Evolutionary conservation across 148 eudicot species (phyloP).

Genomic region (Spergularia marina): DNA sequence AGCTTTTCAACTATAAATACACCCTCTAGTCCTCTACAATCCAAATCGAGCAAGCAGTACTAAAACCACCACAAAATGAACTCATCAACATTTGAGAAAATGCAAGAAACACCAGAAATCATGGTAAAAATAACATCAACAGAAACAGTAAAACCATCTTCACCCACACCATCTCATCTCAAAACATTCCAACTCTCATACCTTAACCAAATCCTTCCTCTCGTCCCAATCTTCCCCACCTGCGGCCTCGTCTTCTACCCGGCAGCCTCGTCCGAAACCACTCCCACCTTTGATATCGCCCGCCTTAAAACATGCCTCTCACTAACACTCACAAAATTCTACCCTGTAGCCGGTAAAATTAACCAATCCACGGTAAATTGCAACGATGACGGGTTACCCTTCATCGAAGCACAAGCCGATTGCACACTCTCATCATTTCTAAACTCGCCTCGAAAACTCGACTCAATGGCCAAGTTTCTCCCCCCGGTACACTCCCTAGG

Average conservation of each 20-base stretch:
- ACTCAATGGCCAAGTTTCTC: neutral
- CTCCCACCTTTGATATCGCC: neutral
- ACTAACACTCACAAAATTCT: constrained; percentile 7
- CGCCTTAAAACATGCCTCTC: constrained; percentile 8
- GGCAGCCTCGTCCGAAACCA: neutral
- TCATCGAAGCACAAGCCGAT: neutral
- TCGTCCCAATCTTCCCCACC: constrained; percentile 6
- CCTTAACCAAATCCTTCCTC: constrained; percentile 15
- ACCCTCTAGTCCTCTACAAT: no score
- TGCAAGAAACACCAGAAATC: neutral
- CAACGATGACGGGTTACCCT: constrained; percentile 10
- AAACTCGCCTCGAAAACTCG: constrained; percentile 8
- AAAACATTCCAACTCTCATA: constrained; percentile 7
- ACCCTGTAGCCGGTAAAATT: constrained; percentile 18
- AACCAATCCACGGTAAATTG: constrained; percentile 3
- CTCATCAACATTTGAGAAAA: neutral
- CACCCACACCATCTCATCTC: constrained; percentile 4
- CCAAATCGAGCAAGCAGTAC: no score
- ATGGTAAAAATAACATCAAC: neutral
- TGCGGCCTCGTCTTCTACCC: constrained; percentile 13
- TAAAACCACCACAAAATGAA: no score
- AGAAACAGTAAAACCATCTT: constrained; percentile 16
- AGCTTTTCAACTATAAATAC: no score
- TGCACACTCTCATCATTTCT: constrained; percentile 5
- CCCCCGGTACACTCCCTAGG: constrained; percentile 6